These are phyloP conservation scores for Aspergillus puulaauensis DNA, from an alignment of 2,329 filamentous ascomycete species.

Conservation along the genomic window DNA sequence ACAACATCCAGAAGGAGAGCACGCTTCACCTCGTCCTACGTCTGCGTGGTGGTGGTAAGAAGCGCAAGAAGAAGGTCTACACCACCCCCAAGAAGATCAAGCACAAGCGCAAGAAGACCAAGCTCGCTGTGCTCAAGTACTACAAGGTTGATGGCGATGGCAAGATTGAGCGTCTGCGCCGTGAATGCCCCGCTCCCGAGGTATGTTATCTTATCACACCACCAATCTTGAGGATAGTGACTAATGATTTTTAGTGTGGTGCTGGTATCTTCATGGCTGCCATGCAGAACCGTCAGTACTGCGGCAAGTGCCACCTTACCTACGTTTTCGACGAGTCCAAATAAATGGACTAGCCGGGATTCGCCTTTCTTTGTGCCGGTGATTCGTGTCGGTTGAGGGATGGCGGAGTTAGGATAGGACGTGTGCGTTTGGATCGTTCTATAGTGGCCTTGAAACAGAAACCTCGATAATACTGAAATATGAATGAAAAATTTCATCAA, in stretches of 20 bases:
- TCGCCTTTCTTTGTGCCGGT: constrained; percentile 16
- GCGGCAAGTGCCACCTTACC: constrained; percentile 69
- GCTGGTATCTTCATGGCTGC: constrained; percentile 99
- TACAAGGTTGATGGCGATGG: constrained; percentile 99
- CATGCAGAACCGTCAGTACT: constrained; percentile 99
- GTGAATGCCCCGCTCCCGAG: constrained; percentile 92
- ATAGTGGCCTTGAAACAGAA: constrained; percentile 4
- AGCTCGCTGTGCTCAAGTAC: constrained; percentile 99
- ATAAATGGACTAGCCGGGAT: constrained; percentile 37
- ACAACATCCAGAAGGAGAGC: constrained; percentile 99
- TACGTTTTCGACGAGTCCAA: constrained; percentile 69
- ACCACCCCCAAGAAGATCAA: constrained; percentile 99
- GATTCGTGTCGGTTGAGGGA: constrained; percentile 12
- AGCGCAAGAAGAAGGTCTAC: constrained; percentile 99
- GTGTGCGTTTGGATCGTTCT: constrained; percentile 20
- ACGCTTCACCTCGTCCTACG: constrained; percentile 97
- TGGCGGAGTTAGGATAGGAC: constrained; percentile 15
- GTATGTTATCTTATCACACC: constrained; percentile 54
- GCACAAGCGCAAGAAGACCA: constrained; percentile 99
- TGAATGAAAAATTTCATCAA: constrained; percentile 11
- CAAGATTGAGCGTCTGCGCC: constrained; percentile 98
- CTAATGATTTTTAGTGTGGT: constrained; percentile 68
- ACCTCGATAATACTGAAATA: constrained; percentile 13
- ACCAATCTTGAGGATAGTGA: constrained; percentile 34
- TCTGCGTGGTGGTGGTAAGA: constrained; percentile 98